phyloP scores from a whole-genome alignment of 2,329 filamentous ascomycete species.

The Metarhizium guizhouense region DNA sequence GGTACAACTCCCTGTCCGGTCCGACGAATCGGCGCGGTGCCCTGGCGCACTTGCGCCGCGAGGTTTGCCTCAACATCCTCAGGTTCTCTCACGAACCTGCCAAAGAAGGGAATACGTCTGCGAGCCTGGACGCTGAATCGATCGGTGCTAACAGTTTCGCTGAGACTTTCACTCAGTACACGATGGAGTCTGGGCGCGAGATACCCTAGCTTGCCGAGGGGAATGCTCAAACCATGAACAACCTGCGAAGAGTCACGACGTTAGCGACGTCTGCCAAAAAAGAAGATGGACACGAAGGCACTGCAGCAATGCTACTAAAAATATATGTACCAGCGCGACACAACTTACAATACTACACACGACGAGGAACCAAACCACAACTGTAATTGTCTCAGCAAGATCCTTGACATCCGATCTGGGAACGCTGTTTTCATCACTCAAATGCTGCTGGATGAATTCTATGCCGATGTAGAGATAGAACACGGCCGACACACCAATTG shows the following conservation, averaged over 20 bases:
- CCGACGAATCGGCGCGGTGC: not conserved
- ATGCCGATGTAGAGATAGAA: slow-evolving; percentile 80
- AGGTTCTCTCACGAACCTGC: not conserved
- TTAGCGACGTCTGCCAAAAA: slow-evolving; percentile 24
- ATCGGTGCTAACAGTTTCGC: not conserved
- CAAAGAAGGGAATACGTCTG: not conserved
- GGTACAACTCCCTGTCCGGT: not conserved
- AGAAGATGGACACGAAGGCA: slow-evolving; percentile 5
- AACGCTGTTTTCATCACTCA: slow-evolving; percentile 47
- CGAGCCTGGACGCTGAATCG: not conserved
- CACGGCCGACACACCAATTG: slow-evolving; percentile 81
- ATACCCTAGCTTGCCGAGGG: slow-evolving; percentile 58
- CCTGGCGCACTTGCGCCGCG: not conserved
- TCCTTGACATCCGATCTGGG: slow-evolving; percentile 56
- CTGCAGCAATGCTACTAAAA: not conserved
- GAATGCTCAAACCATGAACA: slow-evolving; percentile 76
- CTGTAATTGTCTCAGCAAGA: slow-evolving; percentile 55
- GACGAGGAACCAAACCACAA: slow-evolving; percentile 80
- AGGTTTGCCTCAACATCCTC: not conserved
- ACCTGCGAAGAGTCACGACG: slow-evolving; percentile 26
- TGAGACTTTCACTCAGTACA: slow-evolving; percentile 15
- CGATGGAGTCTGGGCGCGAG: slow-evolving; percentile 52
- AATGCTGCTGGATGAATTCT: slow-evolving; percentile 54
- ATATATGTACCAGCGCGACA: not conserved
- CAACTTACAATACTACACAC: slow-evolving; percentile 73